Conservation (phyloP, 2,329 filamentous ascomycete species). For the Mariannaea elegans region DNA sequence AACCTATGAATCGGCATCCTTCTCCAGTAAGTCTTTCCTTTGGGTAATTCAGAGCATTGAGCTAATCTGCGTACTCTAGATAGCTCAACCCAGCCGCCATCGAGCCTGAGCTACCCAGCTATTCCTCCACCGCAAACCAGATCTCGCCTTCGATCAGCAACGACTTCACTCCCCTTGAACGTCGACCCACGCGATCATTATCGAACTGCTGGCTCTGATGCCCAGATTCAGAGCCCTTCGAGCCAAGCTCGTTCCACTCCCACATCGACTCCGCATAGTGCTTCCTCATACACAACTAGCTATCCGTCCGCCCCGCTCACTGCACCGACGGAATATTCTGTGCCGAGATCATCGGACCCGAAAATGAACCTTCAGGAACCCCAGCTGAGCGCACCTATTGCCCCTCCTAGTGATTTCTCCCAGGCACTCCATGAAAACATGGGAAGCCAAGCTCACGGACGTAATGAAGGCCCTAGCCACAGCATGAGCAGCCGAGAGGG, state of each 20-base stretch:
- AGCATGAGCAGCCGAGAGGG: slow-evolving; percentile 37
- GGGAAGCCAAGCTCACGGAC: slow-evolving; percentile 19
- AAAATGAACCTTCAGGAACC: slow-evolving; percentile 54
- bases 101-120: slow-evolving; percentile 58
- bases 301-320: slow-evolving; percentile 64
- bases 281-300: slow-evolving; percentile 58
- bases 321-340: slow-evolving; percentile 61
- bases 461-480: slow-evolving; percentile 14
- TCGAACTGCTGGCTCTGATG: slow-evolving; percentile 44
- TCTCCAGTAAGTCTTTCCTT: slow-evolving; percentile 55
- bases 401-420: slow-evolving; percentile 61
- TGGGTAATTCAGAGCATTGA: neutral
- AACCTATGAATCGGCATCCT: slow-evolving; percentile 61
- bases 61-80: slow-evolving; percentile 45
- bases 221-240: slow-evolving; percentile 20
- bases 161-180: slow-evolving; percentile 55
- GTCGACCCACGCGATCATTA: slow-evolving; percentile 58
- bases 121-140: slow-evolving; percentile 54
- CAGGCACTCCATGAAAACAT: slow-evolving; percentile 54
- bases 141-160: slow-evolving; percentile 60
- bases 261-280: slow-evolving; percentile 51
- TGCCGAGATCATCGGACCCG: slow-evolving; percentile 33
- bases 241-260: slow-evolving; percentile 33
- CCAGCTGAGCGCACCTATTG: slow-evolving; percentile 64
- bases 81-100: slow-evolving; percentile 58